Conservation (phyloP, 2,329 filamentous ascomycete genomes). For the Colletotrichum incanum region DNA sequence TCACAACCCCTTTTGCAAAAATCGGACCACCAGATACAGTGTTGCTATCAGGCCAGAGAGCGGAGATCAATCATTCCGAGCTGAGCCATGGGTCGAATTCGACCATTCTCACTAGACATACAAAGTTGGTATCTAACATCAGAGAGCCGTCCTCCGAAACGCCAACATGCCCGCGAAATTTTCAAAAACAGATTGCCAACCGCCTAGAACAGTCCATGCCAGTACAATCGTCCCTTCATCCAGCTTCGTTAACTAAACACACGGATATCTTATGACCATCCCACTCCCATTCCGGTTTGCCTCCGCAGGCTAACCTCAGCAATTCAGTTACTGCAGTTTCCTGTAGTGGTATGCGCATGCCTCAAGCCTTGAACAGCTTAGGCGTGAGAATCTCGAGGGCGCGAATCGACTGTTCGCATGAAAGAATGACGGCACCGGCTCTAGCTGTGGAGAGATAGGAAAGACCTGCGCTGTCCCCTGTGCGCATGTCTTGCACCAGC, state of each 20-base stretch:
- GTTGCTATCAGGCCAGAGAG: not conserved
- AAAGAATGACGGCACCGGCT: conserved; percentile 90
- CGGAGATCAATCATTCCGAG: conserved; percentile 21
- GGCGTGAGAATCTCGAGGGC: conserved; percentile 80
- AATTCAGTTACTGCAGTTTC: conserved; percentile 3
- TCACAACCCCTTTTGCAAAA: not conserved
- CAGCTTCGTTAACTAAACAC: conserved; percentile 26
- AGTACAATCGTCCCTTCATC: conserved; percentile 35
- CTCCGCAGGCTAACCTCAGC: not conserved
- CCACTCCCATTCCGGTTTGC: not conserved
- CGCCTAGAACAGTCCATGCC: conserved; percentile 33
- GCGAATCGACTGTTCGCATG: conserved; percentile 79
- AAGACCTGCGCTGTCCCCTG: conserved; percentile 77
- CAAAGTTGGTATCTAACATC: conserved; percentile 43
- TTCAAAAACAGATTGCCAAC: conserved; percentile 40
- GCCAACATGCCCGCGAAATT: conserved; percentile 30
- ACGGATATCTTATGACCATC: not conserved
- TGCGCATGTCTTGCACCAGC: conserved; percentile 80
- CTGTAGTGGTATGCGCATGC: not conserved
- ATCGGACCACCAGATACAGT: not conserved
- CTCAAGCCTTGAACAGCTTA: conserved; percentile 57
- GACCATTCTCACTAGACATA: conserved; percentile 30
- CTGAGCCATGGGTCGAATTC: conserved; percentile 3
- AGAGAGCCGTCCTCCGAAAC: conserved; percentile 37
- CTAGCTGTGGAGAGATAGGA: conserved; percentile 92